Conservation (phyloP, 2,329 filamentous ascomycete species). For the Thielaviopsis populi region DNA sequence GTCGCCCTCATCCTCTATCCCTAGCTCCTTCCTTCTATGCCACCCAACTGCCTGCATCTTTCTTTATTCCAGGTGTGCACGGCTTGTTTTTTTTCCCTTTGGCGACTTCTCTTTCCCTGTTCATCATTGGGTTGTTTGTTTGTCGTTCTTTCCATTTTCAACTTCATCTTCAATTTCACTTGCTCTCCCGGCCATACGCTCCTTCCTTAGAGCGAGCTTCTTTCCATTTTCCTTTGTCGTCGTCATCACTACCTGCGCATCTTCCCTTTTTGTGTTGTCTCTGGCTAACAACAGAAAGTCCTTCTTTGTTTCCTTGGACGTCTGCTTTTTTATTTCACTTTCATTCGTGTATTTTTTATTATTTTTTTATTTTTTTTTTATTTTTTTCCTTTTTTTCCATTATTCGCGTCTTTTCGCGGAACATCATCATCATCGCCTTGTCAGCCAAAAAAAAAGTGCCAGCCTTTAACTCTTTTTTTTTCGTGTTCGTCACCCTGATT, state of each 20-base stretch:
- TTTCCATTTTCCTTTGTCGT: background rate
- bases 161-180: background rate
- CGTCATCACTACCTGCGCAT: background rate
- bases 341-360: background rate
- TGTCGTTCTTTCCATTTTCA: background rate
- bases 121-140: constrained; percentile 1
- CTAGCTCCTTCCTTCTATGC: constrained; percentile 5
- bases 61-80: background rate
- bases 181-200: background rate
- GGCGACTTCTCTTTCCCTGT: background rate
- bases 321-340: background rate
- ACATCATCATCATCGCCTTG: constrained; percentile 8
- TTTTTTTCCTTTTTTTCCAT: constrained; percentile 9
- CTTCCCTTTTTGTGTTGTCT: background rate
- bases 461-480: background rate
- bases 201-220: background rate
- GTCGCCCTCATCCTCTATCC: background rate
- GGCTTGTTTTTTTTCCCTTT: background rate
- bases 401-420: constrained; percentile 9
- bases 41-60: background rate
- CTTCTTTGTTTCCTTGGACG: background rate
- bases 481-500: background rate
- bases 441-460: background rate
- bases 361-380: too few relatives aligned
- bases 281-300: background rate